Percentiles rank a stretch among this genome's conserved stretches.
These are phyloP conservation scores for Paracoccidioides brasiliensis DNA, from an alignment of 2,329 filamentous ascomycete genomes.

Conservation along the genomic window DNA sequence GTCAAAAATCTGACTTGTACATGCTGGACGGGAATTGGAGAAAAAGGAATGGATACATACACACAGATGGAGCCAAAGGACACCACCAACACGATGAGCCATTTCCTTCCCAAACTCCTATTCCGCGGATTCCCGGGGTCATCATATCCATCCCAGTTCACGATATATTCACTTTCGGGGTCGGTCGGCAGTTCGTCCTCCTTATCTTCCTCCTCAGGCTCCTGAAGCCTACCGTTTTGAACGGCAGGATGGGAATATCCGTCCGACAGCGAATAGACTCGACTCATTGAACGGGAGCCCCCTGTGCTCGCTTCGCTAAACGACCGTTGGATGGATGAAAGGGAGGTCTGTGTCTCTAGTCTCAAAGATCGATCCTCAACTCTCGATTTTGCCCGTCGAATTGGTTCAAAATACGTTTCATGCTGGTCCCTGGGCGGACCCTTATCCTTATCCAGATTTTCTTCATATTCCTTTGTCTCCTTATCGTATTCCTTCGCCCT, in stretches of 20 bases:
- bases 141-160: constrained; percentile 59
- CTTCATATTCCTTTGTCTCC: background rate
- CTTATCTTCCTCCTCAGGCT: constrained; percentile 14
- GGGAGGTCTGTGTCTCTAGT: background rate
- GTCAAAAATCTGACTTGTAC: background rate
- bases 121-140: constrained; percentile 66
- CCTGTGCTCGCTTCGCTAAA: background rate
- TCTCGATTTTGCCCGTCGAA: background rate
- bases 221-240: constrained; percentile 16
- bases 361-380: background rate
- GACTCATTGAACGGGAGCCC: constrained; percentile 5
- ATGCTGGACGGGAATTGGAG: background rate
- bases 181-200: constrained; percentile 13
- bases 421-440: background rate
- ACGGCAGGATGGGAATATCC: constrained; percentile 11
- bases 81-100: constrained; percentile 66
- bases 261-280: constrained; percentile 8
- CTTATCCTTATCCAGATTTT: background rate
- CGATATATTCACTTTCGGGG: constrained; percentile 45
- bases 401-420: constrained; percentile 4
- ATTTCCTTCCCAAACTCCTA: constrained; percentile 54
- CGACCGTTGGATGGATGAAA: too few species aligned
- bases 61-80: constrained; percentile 65
- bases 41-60: constrained; percentile 41
- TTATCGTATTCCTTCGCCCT: background rate